Percentiles rank a stretch among this genome's conserved stretches.
These are phyloP conservation scores for Carpinus viminea DNA, from an alignment of 306 rosid genomes.

Conservation along the genomic window DNA sequence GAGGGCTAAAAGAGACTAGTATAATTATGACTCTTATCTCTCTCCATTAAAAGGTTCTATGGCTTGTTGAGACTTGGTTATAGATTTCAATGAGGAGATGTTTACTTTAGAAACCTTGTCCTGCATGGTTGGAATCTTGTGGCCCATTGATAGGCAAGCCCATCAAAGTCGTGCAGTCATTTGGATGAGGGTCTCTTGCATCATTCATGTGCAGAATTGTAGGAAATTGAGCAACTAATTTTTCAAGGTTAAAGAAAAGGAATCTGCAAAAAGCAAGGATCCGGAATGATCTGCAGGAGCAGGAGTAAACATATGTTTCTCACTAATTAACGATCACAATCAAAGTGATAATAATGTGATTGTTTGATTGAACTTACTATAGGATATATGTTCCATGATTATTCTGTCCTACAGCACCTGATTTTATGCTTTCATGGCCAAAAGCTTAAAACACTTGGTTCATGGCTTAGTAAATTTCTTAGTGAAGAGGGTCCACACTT, in stretches of 20 bases:
- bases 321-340: not conserved
- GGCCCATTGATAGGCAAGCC: conserved; percentile 1
- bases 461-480: not conserved
- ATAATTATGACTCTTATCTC: not conserved
- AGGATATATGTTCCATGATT: too few relatives aligned
- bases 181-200: not conserved
- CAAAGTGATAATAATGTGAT: too few relatives aligned
- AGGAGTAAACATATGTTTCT: not conserved
- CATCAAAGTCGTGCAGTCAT: not conserved
- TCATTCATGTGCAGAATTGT: not conserved
- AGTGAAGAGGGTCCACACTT: not conserved
- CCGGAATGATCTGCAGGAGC: not conserved
- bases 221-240: not conserved
- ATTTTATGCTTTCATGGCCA: not conserved
- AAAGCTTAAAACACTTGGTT: not conserved
- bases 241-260: not conserved
- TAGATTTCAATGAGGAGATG: not conserved
- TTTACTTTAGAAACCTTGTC: not conserved
- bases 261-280: not conserved
- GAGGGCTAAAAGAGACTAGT: not conserved
- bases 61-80: not conserved
- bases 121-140: not conserved
- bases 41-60: not conserved
- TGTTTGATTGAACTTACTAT: not conserved
- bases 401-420: not conserved